Conservation (phyloP, 2,329 filamentous ascomycete genomes). For the Penicillium paneum region DNA sequence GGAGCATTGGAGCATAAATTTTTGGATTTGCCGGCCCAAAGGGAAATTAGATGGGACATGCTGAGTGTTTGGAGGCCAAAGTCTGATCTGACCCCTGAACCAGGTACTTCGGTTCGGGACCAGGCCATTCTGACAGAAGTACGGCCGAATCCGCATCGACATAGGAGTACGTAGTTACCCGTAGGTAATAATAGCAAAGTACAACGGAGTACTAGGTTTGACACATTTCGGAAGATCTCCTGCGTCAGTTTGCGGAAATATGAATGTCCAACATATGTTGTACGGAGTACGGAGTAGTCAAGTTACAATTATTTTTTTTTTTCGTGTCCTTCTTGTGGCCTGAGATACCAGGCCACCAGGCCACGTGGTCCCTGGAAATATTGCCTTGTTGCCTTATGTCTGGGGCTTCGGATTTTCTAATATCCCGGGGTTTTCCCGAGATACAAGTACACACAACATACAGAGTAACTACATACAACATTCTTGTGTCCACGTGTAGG, state of each 20-base stretch:
- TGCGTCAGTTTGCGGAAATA: neutral
- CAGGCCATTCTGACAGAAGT: neutral
- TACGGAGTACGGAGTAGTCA: no score
- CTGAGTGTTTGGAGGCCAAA: conserved; percentile 8
- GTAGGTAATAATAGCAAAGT: no score
- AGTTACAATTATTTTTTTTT: no score
- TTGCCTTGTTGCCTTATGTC: no score
- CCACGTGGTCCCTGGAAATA: no score
- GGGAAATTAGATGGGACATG: conserved; percentile 9
- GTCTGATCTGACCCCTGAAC: conserved; percentile 4
- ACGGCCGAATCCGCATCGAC: neutral
- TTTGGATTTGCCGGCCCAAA: conserved; percentile 47
- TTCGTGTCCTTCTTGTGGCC: no score
- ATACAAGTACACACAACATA: no score
- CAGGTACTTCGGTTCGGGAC: neutral
- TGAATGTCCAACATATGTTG: neutral
- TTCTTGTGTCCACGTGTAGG: no score
- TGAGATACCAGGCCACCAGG: no score
- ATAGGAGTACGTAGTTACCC: neutral
- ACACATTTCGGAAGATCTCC: neutral
- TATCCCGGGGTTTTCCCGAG: no score
- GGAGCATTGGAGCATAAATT: conserved; percentile 60
- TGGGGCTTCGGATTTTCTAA: no score
- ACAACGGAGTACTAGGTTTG: neutral
- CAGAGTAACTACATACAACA: no score